Percentiles rank a stretch among this genome's conserved stretches.
Conservation (phyloP, 2,329 filamentous ascomycete genomes). For the Talaromyces sp. region DNA sequence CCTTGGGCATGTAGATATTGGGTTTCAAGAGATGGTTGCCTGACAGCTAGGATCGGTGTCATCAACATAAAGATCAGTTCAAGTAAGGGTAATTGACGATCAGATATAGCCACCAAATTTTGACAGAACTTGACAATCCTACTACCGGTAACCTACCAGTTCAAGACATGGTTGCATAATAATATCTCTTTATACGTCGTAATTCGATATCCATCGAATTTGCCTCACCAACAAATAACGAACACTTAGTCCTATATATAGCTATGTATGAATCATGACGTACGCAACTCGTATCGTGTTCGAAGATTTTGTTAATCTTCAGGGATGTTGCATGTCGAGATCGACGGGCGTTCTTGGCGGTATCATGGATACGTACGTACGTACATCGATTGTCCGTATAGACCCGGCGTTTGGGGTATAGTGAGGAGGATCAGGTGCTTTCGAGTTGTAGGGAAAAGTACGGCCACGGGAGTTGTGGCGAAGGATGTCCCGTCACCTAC, state of each 20-base stretch:
- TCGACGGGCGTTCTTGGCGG: neutral
- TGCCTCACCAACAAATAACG: neutral
- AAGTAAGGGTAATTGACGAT: neutral
- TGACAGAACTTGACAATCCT: neutral
- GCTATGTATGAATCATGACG: neutral
- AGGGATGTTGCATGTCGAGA: neutral
- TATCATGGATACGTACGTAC: neutral
- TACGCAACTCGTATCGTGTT: neutral
- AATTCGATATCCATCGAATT: neutral
- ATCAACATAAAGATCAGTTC: neutral
- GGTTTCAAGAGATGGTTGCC: neutral
- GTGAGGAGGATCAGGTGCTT: neutral
- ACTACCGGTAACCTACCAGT: neutral
- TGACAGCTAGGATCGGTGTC: neutral
- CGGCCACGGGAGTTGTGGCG: neutral
- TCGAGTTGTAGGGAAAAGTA: neutral
- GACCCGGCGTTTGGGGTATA: neutral
- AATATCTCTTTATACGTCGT: neutral
- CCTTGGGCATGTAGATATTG: neutral
- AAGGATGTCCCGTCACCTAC: neutral
- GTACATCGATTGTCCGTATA: neutral
- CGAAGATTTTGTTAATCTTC: too few species aligned
- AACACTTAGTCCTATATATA: neutral
- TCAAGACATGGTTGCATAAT: neutral
- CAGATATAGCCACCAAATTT: neutral